Percentiles rank a stretch among this genome's conserved stretches.
phyloP scores from a whole-genome alignment of 805 yeast species.

The Clavispora phyllophila region DNA sequence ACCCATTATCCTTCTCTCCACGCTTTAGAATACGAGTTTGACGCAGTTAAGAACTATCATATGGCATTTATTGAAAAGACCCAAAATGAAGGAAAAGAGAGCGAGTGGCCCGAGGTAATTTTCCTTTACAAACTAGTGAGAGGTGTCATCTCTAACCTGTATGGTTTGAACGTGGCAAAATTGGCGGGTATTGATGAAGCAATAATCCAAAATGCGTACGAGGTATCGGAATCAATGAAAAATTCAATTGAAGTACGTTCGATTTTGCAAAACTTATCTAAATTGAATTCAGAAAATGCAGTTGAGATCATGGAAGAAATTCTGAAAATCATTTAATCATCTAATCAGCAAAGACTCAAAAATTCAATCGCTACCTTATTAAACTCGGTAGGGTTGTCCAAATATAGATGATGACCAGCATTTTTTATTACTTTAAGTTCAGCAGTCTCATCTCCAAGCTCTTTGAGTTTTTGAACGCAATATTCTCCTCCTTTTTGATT shows the following conservation, averaged over 20 bases:
- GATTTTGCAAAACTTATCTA: not conserved
- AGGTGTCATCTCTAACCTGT: slow-evolving; percentile 52
- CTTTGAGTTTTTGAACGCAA: slow-evolving; percentile 22
- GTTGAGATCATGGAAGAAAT: not conserved
- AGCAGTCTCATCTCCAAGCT: slow-evolving; percentile 11
- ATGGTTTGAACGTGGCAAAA: slow-evolving; percentile 82
- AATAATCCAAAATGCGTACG: slow-evolving; percentile 43
- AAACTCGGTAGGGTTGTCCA: slow-evolving; percentile 34
- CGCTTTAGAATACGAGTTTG: slow-evolving; percentile 39
- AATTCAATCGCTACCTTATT: slow-evolving; percentile 21
- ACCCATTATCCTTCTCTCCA: slow-evolving; percentile 78
- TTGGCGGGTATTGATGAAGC: slow-evolving; percentile 56
- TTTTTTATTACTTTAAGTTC: slow-evolving; percentile 21
- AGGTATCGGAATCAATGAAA: slow-evolving; percentile 30
- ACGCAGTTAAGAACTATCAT: slow-evolving; percentile 53
- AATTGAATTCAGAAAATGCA: not conserved
- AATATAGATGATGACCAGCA: slow-evolving; percentile 41
- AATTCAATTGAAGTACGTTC: slow-evolving; percentile 18
- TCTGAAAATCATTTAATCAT: not conserved
- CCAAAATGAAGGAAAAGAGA: slow-evolving; percentile 21
- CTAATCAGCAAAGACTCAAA: slow-evolving; percentile 14
- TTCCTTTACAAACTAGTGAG: slow-evolving; percentile 33
- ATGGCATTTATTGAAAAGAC: slow-evolving; percentile 57
- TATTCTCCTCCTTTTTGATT: slow-evolving; percentile 33
- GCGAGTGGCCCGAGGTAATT: slow-evolving; percentile 31